phyloP scores from a whole-genome alignment of 2,329 filamentous ascomycete genomes.

The Fusarium liriodendri region DNA sequence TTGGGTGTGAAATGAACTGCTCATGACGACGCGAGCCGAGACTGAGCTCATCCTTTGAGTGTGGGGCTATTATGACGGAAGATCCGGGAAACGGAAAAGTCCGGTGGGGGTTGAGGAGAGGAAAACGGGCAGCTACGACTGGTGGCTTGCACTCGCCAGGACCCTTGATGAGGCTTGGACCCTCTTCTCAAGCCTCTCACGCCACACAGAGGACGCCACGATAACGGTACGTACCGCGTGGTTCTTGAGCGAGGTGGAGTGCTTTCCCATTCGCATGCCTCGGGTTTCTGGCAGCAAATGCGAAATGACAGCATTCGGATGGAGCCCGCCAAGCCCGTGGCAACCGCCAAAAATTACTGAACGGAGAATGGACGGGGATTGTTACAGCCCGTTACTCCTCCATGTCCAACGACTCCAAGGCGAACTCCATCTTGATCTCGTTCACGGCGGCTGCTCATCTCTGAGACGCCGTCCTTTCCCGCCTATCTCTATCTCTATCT shows the following conservation, averaged over 20 bases:
- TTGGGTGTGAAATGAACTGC: constrained; percentile 12
- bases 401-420: constrained; percentile 3
- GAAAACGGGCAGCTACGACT: constrained; percentile 1
- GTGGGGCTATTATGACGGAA: constrained; percentile 18
- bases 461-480: constrained; percentile 14
- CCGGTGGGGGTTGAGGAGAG: neutral
- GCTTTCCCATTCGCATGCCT: constrained; percentile 23
- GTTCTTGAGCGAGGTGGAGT: constrained; percentile 4
- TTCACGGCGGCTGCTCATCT: constrained; percentile 12
- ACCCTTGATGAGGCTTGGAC: neutral
- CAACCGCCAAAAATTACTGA: constrained; percentile 27
- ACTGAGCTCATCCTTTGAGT: neutral
- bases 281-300: constrained; percentile 28
- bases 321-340: constrained; percentile 37
- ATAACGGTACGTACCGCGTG: constrained; percentile 8
- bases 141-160: constrained; percentile 14
- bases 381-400: neutral
- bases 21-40: constrained; percentile 20
- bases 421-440: neutral
- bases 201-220: constrained; percentile 4
- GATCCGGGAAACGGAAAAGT: constrained; percentile 17
- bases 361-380: neutral
- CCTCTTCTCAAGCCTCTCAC: neutral
- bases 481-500: constrained; percentile 13
- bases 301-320: constrained; percentile 44